Conservation (phyloP, 2,329 filamentous ascomycete genomes). For the Penicillium sp. region DNA sequence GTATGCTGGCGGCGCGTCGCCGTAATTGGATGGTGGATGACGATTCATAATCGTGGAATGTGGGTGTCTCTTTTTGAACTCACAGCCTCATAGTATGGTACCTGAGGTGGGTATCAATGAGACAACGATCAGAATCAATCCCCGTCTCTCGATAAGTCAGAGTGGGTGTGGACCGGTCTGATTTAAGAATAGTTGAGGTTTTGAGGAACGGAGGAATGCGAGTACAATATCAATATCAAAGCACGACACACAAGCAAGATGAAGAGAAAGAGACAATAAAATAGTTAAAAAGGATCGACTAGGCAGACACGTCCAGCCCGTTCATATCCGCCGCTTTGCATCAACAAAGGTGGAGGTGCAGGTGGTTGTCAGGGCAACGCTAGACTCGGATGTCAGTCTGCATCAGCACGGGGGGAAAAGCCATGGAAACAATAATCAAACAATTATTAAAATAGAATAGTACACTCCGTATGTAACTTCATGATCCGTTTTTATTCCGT, state of each 20-base stretch:
- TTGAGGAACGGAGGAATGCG: conserved; percentile 19
- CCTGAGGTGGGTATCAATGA: background rate
- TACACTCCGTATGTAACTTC: too few relatives aligned
- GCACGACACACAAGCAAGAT: conserved; percentile 5
- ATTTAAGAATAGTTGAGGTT: conserved; percentile 5
- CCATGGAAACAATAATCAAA: background rate
- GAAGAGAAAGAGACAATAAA: conserved; percentile 7
- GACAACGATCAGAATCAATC: background rate
- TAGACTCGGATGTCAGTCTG: background rate
- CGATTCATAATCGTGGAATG: conserved; percentile 29
- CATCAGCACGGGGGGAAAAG: conserved; percentile 9
- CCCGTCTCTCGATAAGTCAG: conserved; percentile 4
- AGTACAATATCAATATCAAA: background rate
- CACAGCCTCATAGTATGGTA: conserved; percentile 21
- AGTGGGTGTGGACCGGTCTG: conserved; percentile 7
- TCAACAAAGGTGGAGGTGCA: conserved; percentile 27
- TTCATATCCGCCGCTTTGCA: conserved; percentile 16
- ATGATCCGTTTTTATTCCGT: background rate
- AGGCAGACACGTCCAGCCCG: conserved; percentile 13
- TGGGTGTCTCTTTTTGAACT: conserved; percentile 9
- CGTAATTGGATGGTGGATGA: conserved; percentile 37
- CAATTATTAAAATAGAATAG: background rate
- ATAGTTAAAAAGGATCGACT: background rate
- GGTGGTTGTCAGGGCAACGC: conserved; percentile 23
- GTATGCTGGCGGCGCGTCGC: conserved; percentile 48